Base-by-base conservation (phyloP, 2,329 filamentous ascomycete species). In the Penicillium sclerotiorum region DNA sequence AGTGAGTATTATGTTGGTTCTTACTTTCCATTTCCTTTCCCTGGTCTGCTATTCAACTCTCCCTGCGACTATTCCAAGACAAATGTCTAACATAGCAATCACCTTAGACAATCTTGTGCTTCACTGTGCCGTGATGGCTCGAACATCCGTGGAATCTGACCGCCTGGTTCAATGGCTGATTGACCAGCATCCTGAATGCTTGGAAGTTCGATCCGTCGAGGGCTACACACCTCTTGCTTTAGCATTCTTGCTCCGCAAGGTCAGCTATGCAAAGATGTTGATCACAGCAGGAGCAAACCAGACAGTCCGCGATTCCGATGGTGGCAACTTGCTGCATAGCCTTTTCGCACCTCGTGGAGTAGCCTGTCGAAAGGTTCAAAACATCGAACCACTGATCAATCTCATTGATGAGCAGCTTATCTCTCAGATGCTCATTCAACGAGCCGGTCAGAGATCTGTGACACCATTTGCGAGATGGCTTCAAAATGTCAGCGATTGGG, bases 231-330 rank as follows among this genome's bases (percentile, higher is more conserved):
- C 90, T 1, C 75, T 95, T 1, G 79, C 85, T 48, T 66, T 89
- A 8, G 88, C 89, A 1, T 86, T 85, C 53, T 70, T 76, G 2
- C 70, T 82, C 3, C 64, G 59, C 27, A 59, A 59, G 5, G 28
- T 54, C 8, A 56, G 49, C 13, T 66, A 61, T 25, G 68, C 80
- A 13, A 81, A 82, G 60, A 73, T 83, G 0, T 77, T 95, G 28
- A 77, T 93, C 43, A 73, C 79, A 1, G 82, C 80, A 21, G 88
- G 87, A 3, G 88, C 88, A 2, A 83, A 94, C 62, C 85, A 89
- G 62, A 81, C 82, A 1, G 73, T 73, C 27, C 84, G 84, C 20
- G 85, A 89, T 62, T 71, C 71, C 8, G 64, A 72, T 3, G 83
- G 83, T 9, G 78, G 82, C 57, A 95, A 93, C 59, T 72, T 93